Conservation (phyloP, 2,329 filamentous ascomycete genomes). For the Hysterium pulicare region DNA sequence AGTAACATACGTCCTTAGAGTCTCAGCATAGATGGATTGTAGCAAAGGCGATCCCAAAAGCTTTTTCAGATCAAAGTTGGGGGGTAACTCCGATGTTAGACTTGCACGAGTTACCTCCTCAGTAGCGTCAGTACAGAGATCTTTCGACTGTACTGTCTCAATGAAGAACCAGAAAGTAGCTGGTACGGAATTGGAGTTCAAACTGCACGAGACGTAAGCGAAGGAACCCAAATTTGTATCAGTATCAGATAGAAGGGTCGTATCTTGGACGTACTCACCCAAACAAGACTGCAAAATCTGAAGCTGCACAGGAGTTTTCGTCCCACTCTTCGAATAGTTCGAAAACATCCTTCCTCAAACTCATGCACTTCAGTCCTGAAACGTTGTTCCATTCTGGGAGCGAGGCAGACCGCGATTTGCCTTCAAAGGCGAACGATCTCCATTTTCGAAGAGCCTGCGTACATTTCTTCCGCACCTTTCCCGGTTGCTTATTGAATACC, state of each 20-base stretch:
- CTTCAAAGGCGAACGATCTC: slow-evolving; percentile 14
- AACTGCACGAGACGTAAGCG: no score
- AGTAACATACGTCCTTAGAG: slow-evolving; percentile 19
- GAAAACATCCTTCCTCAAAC: slow-evolving; percentile 14
- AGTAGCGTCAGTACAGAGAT: slow-evolving; percentile 12
- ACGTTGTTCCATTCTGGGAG: slow-evolving; percentile 22
- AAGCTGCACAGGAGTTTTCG: slow-evolving; percentile 14
- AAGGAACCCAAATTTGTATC: no score
- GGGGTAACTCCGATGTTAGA: background rate
- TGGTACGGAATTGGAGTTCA: no score
- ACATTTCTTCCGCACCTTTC: slow-evolving; percentile 17
- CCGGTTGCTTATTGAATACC: slow-evolving; percentile 13
- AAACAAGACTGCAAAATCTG: no score
- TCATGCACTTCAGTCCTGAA: slow-evolving; percentile 21
- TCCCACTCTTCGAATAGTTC: slow-evolving; percentile 10
- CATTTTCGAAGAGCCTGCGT: no score
- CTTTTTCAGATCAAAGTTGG: no score
- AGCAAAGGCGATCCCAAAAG: slow-evolving; percentile 18
- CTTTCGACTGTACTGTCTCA: slow-evolving; percentile 18
- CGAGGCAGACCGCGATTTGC: no score
- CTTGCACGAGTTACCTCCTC: slow-evolving; percentile 1
- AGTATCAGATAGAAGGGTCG: no score
- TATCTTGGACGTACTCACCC: no score
- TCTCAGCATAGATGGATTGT: slow-evolving; percentile 24
- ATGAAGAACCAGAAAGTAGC: slow-evolving; percentile 27